Percentiles rank a stretch among this genome's conserved stretches.
Conservation (phyloP, 2,329 filamentous ascomycete genomes). For the Calonectria pauciramosa region DNA sequence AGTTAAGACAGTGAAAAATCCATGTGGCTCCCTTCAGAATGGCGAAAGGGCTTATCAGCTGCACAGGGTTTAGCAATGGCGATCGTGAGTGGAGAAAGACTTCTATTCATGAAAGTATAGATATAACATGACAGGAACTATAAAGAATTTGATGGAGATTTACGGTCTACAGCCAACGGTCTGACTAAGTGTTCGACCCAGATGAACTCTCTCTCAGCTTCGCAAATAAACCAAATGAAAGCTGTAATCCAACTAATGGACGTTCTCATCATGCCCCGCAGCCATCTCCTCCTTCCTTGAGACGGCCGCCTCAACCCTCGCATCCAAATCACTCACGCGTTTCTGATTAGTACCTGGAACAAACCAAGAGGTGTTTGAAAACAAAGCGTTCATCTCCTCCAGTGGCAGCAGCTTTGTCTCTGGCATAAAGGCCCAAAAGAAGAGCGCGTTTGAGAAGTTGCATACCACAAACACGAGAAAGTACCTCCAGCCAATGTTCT, state of each 20-base stretch:
- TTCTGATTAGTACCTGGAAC: not conserved
- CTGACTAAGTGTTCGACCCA: too few species aligned
- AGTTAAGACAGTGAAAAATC: too few species aligned
- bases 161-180: too few species aligned
- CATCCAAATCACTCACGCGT: constrained; percentile 9
- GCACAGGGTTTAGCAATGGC: too few species aligned
- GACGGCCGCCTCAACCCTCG: constrained; percentile 4
- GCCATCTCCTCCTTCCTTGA: constrained; percentile 11
- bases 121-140: too few species aligned
- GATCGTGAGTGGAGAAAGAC: too few species aligned
- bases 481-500: constrained; percentile 57
- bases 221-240: not conserved
- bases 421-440: constrained; percentile 75
- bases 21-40: too few species aligned
- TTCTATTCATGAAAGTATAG: too few species aligned
- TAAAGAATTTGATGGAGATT: too few species aligned
- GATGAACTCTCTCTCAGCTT: too few species aligned
- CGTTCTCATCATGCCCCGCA: not conserved
- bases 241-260: not conserved
- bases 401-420: constrained; percentile 75
- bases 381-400: constrained; percentile 77
- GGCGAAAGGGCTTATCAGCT: too few species aligned
- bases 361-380: constrained; percentile 47
- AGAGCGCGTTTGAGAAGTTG: constrained; percentile 49
- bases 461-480: constrained; percentile 55